Evolutionary conservation across 1,284 basidiomycete genomes (phyloP), one percentile per base, ranked within the genome.

Genomic region (Tylopilus sp.): DNA sequence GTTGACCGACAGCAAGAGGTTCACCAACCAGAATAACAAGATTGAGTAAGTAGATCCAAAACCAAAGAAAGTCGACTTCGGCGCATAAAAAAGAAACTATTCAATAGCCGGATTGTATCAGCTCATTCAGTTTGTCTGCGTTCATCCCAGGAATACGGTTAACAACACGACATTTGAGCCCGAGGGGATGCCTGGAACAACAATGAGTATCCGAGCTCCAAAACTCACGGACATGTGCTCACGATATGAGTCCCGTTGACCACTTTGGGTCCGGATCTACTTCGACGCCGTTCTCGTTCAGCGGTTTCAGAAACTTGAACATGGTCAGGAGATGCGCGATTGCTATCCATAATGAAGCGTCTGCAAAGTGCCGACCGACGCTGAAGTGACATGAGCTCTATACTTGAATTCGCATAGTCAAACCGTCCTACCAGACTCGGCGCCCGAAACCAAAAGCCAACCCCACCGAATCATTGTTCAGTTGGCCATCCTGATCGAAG

Each of bases 321-420:
- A 44, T 33, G 35, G 60, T 40, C 36, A 69, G 66, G 21, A 65
- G 51, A 46, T 67, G 66, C 9, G 54, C 66, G 4, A 65, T 52
- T 15, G 64, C 64, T 46, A 66, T 57, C 63, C 63, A 65, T 19
- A 69, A 15, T 36, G 63, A 67, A 11, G 66, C 60, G 9, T 69
- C 60, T 12, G 63, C 63, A 19, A 65, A 67, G 50, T 65, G 46
- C 38, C 51, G 59, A 13, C 66, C 65, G 19, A 54, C 58, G 19
- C 63, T 65, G 19, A 15, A 16, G 37, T 31, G 36, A 43, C 12
- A 5, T 57, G 4, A 59, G 50, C 18, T n/a, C 23, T 18, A 11
- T 19, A 7, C 4, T 23, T 9, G 43, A 21, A 10, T 41, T 15
- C 28, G 31, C 19, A 35, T 1, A 15, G 29, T 33, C 11, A 11